Evolutionary conservation across 768 basidiomycete genomes (phyloP).

Genomic region (Daedaleopsis sinensis): DNA sequence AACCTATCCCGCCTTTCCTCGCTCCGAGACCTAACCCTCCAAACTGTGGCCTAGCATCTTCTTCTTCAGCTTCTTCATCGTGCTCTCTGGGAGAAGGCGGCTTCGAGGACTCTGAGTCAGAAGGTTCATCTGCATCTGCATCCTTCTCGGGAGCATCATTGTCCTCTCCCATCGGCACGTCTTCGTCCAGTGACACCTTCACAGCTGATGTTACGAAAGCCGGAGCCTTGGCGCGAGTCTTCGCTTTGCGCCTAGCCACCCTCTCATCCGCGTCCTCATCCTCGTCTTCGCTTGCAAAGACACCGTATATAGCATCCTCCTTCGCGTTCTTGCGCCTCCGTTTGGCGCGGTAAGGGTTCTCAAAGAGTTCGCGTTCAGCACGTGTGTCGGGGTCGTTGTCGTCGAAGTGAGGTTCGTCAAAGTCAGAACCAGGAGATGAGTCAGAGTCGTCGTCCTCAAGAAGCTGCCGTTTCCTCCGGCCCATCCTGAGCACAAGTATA

Average conservation of each 20-base stretch:
- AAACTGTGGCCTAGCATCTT: slow-evolving; percentile 42
- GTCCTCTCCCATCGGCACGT: slow-evolving; percentile 41
- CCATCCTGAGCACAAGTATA: slow-evolving; percentile 49
- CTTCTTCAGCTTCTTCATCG: slow-evolving; percentile 51
- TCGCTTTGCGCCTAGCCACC: slow-evolving; percentile 23
- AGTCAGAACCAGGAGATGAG: slow-evolving; percentile 61
- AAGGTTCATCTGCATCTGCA: slow-evolving; percentile 41
- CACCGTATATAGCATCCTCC: slow-evolving; percentile 76
- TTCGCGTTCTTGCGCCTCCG: slow-evolving; percentile 64
- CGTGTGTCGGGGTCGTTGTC: slow-evolving; percentile 61
- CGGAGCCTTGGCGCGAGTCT: slow-evolving; percentile 66
- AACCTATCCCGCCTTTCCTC: slow-evolving; percentile 31
- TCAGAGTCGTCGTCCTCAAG: slow-evolving; percentile 75
- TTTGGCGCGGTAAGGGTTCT: slow-evolving; percentile 76
- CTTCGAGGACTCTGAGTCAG: slow-evolving; percentile 53
- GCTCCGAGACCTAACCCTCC: slow-evolving; percentile 50
- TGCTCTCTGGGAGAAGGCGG: slow-evolving; percentile 59
- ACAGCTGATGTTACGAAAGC: slow-evolving; percentile 67
- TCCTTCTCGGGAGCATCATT: slow-evolving; percentile 35
- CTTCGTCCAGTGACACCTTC: slow-evolving; percentile 40
- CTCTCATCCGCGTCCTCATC: slow-evolving; percentile 57
- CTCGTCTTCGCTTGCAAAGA: slow-evolving; percentile 74
- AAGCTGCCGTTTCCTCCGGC: slow-evolving; percentile 73
- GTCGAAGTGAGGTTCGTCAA: slow-evolving; percentile 43
- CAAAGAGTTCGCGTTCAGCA: slow-evolving; percentile 76